Conservation (phyloP, 768 basidiomycete species). For the Boletus rufocinnamomeus region DNA sequence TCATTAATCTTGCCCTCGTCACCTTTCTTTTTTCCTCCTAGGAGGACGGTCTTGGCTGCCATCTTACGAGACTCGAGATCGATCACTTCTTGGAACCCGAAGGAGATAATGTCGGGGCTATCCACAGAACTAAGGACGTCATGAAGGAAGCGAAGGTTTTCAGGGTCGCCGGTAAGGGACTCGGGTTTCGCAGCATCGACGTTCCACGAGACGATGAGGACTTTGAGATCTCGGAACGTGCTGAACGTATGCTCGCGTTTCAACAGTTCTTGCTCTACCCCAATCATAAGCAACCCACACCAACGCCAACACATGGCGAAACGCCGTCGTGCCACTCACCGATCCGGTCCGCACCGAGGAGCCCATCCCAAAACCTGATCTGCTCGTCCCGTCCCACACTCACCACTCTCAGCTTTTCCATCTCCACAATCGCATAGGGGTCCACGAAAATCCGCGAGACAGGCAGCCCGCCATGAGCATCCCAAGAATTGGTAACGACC, state of each 20-base stretch:
- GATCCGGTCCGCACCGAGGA: slow-evolving; percentile 82
- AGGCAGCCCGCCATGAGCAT: slow-evolving; percentile 70
- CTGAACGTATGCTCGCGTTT: slow-evolving; percentile 78
- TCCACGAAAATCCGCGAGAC: slow-evolving; percentile 70
- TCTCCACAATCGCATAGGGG: slow-evolving; percentile 69
- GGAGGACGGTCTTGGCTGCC: slow-evolving; percentile 87
- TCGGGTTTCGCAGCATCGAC: slow-evolving; percentile 87
- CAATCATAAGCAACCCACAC: slow-evolving; percentile 2
- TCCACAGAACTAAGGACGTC: slow-evolving; percentile 73
- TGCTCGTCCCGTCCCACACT: slow-evolving; percentile 76
- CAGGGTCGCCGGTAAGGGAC: slow-evolving; percentile 58
- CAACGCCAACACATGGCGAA: not conserved
- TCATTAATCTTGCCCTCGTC: slow-evolving; percentile 60
- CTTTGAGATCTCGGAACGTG: slow-evolving; percentile 71
- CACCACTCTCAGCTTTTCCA: slow-evolving; percentile 66
- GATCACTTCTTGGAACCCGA: slow-evolving; percentile 96
- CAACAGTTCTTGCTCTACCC: slow-evolving; percentile 69
- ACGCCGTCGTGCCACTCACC: slow-evolving; percentile 50
- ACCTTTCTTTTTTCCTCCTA: slow-evolving; percentile 67
- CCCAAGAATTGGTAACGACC: slow-evolving; percentile 87
- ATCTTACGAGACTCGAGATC: slow-evolving; percentile 93
- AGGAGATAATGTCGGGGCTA: slow-evolving; percentile 83
- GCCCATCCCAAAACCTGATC: slow-evolving; percentile 86
- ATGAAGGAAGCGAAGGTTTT: slow-evolving; percentile 82
- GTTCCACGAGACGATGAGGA: slow-evolving; percentile 91